These are phyloP conservation scores for Tetragonia tetragonoides DNA, from an alignment of 148 eudicot species.

Conservation along the genomic window DNA sequence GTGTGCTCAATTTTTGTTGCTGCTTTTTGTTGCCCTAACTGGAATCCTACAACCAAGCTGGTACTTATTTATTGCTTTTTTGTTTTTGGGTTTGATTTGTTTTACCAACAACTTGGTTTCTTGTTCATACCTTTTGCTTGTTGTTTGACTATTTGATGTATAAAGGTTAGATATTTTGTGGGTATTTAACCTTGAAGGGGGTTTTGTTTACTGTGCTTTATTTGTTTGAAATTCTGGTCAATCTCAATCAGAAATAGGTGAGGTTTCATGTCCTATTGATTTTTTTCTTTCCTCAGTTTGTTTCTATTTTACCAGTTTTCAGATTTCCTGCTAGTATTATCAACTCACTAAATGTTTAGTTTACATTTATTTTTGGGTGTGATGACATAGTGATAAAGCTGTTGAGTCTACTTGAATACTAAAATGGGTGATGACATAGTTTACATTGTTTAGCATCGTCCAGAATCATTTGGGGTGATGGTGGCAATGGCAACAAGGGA, in stretches of 20 bases:
- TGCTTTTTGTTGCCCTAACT: background rate
- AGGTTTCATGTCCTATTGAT: background rate
- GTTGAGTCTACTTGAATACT: too few relatives aligned
- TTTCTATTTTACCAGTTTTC: background rate
- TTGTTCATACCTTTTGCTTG: background rate
- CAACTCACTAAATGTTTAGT: too few relatives aligned
- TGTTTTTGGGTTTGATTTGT: background rate
- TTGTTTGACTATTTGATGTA: background rate
- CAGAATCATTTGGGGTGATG: background rate
- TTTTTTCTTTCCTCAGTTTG: background rate
- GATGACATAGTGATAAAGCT: background rate
- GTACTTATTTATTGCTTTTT: background rate
- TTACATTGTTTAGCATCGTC: too few relatives aligned
- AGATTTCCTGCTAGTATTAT: background rate
- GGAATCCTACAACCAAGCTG: constrained; percentile 10
- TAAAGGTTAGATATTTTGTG: background rate
- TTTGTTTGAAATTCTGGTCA: background rate
- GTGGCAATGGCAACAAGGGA: background rate
- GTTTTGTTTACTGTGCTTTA: background rate
- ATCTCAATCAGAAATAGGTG: background rate
- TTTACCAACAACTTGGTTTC: background rate
- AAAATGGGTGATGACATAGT: too few relatives aligned
- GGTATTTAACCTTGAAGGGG: background rate
- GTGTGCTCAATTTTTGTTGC: constrained; percentile 6
- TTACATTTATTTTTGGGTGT: background rate